These are phyloP conservation scores for Pythium pectinolyticum DNA, from an alignment of 352 stramenopile genomes.

Conservation along the genomic window DNA sequence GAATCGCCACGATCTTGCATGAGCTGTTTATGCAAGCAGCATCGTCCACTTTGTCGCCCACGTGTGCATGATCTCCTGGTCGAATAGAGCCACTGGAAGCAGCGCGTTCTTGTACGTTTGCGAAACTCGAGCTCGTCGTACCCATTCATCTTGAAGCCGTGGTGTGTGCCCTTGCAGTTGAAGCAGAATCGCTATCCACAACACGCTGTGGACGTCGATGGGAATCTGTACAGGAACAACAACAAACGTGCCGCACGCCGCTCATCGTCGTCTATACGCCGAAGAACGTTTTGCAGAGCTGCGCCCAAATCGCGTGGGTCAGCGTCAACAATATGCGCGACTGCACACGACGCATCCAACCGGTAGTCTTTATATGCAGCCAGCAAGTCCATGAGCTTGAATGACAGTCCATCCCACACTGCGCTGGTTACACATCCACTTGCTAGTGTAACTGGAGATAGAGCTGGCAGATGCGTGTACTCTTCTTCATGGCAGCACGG, in stretches of 20 bases:
- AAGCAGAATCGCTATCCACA: background rate
- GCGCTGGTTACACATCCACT: too few species aligned
- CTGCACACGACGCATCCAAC: background rate
- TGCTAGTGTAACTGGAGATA: too few species aligned
- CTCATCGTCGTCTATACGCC: background rate
- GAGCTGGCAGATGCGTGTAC: background rate
- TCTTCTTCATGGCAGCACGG: background rate
- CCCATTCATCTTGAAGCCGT: constrained; percentile 11
- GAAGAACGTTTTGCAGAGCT: background rate
- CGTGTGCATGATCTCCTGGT: background rate
- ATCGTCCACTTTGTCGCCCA: background rate
- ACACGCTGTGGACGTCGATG: background rate
- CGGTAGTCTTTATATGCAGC: background rate
- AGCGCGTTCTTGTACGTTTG: background rate
- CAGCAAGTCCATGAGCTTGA: background rate
- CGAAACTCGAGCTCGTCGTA: background rate
- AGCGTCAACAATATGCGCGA: background rate
- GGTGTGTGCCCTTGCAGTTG: background rate
- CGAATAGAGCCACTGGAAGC: background rate
- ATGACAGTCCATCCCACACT: background rate
- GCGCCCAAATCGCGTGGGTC: background rate
- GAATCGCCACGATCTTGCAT: too few species aligned
- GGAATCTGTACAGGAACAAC: background rate
- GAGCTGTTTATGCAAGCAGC: too few species aligned
- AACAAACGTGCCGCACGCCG: background rate